Percentiles rank a stretch among this genome's conserved stretches.
Evolutionary conservation across 1,139 yeast species (phyloP).

Genomic region (Hemisphaericaspora subhashii): DNA sequence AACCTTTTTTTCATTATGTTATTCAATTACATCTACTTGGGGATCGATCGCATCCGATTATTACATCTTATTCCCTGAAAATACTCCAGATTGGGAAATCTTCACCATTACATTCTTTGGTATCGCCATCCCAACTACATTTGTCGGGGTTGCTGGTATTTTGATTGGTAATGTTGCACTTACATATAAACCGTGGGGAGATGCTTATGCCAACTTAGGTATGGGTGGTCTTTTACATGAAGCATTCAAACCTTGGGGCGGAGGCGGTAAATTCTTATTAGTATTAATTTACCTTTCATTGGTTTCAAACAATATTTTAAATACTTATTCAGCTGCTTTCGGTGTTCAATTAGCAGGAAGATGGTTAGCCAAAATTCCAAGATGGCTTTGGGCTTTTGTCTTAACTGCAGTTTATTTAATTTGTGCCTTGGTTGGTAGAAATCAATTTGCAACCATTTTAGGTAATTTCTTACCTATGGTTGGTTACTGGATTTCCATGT

Average conservation of each 20-base stretch:
- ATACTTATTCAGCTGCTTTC: slow-evolving; percentile 83
- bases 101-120: slow-evolving; percentile 68
- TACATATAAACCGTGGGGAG: slow-evolving; percentile 58
- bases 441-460: slow-evolving; percentile 71
- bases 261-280: slow-evolving; percentile 74
- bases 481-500: slow-evolving; percentile 91
- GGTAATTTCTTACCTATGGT: slow-evolving; percentile 93
- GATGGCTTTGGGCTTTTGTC: slow-evolving; percentile 75
- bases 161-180: slow-evolving; percentile 72
- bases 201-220: slow-evolving; percentile 58
- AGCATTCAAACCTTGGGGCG: slow-evolving; percentile 75
- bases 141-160: slow-evolving; percentile 74
- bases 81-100: slow-evolving; percentile 56
- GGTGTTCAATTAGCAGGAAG: slow-evolving; percentile 72
- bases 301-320: slow-evolving; percentile 72
- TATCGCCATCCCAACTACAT: slow-evolving; percentile 68
- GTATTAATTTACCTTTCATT: slow-evolving; percentile 69
- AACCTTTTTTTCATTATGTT: slow-evolving; percentile 70
- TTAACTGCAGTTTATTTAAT: slow-evolving; percentile 67
- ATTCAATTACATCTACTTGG: slow-evolving; percentile 88
- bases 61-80: slow-evolving; percentile 78
- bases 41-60: slow-evolving; percentile 87
- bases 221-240: slow-evolving; percentile 76
- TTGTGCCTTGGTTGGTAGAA: slow-evolving; percentile 73
- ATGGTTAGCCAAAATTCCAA: slow-evolving; percentile 63